These are phyloP conservation scores for Phyllosticta citrichinensis DNA, from an alignment of 2,329 filamentous ascomycete species.

Conservation along the genomic window DNA sequence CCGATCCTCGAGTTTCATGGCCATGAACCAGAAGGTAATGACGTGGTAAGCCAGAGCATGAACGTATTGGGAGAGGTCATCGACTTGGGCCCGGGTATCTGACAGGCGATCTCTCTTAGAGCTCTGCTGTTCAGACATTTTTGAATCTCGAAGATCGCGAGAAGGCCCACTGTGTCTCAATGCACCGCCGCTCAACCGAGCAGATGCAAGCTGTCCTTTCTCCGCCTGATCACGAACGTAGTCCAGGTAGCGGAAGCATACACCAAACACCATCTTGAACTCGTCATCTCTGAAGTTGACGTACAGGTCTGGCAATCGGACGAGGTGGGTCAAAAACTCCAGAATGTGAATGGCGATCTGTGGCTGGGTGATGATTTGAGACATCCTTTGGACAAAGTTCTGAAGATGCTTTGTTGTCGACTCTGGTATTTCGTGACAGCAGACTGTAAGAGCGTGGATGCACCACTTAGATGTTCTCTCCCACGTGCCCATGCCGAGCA, in stretches of 20 bases:
- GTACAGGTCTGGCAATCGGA: conserved; percentile 73
- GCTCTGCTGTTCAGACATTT: conserved; percentile 2
- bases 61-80: conserved; percentile 85
- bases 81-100: conserved; percentile 35
- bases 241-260: conserved; percentile 88
- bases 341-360: conserved; percentile 89
- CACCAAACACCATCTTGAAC: conserved; percentile 87
- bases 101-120: neutral
- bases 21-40: conserved; percentile 94
- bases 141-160: conserved; percentile 24
- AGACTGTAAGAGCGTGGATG: conserved; percentile 89
- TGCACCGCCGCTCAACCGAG: conserved; percentile 26
- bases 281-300: conserved; percentile 86
- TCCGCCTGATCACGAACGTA: conserved; percentile 61
- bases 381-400: conserved; percentile 83
- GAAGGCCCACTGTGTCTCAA: conserved; percentile 34
- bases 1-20: conserved; percentile 74
- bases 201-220: conserved; percentile 23
- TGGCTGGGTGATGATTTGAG: conserved; percentile 88
- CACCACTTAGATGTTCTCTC: conserved; percentile 84
- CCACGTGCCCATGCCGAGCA: conserved; percentile 72
- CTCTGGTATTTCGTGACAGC: conserved; percentile 84
- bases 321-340: conserved; percentile 85
- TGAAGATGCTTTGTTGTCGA: conserved; percentile 80
- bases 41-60: conserved; percentile 91